Conservation (phyloP, 2,329 filamentous ascomycete species). For the Seiridium unicorne region DNA sequence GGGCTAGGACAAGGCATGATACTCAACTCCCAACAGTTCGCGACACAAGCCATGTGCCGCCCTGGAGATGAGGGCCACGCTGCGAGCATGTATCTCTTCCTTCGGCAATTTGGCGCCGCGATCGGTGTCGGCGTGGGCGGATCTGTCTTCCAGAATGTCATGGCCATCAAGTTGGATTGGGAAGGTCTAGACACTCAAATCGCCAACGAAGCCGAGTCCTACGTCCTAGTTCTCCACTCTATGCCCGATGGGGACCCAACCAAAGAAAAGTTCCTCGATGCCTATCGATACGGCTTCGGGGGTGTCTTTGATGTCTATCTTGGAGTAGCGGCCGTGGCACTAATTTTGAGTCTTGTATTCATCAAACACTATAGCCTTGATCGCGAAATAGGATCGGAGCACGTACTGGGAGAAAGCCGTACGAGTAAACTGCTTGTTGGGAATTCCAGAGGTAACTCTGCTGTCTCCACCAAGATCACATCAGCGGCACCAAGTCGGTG, state of each 20-base stretch:
- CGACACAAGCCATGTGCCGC: slow-evolving; percentile 15
- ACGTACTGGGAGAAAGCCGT: slow-evolving; percentile 28
- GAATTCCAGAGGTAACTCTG: not conserved
- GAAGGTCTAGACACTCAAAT: slow-evolving; percentile 28
- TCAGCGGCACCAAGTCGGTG: not conserved
- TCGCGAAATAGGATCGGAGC: slow-evolving; percentile 44
- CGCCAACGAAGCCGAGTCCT: slow-evolving; percentile 22
- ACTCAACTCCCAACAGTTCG: slow-evolving; percentile 16
- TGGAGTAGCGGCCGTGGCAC: slow-evolving; percentile 43
- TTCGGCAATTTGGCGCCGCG: slow-evolving; percentile 38
- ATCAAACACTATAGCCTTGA: slow-evolving; percentile 45
- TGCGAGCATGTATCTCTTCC: slow-evolving; percentile 36
- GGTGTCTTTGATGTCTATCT: slow-evolving; percentile 54
- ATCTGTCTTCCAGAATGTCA: slow-evolving; percentile 40
- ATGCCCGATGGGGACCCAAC: not conserved
- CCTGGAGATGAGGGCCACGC: slow-evolving; percentile 14
- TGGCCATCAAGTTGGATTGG: slow-evolving; percentile 29
- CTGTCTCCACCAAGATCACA: not conserved
- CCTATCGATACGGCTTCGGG: slow-evolving; percentile 52
- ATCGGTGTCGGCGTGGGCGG: slow-evolving; percentile 40
- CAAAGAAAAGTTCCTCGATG: slow-evolving; percentile 15
- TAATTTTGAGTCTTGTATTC: slow-evolving; percentile 4
- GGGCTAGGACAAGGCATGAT: slow-evolving; percentile 17
- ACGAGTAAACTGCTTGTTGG: not conserved
- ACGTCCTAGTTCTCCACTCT: slow-evolving; percentile 11